Percentiles rank a stretch among this genome's conserved stretches.
phyloP scores from a whole-genome alignment of 352 stramenopile genomes.

The Globisporangium iwayamae region DNA sequence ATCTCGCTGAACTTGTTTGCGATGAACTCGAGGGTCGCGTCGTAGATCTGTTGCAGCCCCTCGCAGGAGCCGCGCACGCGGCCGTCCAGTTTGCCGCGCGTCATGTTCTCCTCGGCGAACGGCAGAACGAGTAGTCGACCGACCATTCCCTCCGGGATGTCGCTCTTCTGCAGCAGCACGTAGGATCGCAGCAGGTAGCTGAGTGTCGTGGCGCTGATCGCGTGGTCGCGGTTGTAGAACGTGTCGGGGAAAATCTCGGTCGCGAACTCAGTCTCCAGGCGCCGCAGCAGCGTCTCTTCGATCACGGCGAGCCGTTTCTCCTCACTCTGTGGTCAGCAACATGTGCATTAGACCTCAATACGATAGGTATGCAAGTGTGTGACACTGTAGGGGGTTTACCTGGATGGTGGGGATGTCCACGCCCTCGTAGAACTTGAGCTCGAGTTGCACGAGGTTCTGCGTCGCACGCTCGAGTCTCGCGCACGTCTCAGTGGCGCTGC shows the following conservation, averaged over 20 bases:
- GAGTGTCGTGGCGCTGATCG: constrained; percentile 56
- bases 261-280: constrained; percentile 81
- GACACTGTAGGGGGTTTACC: constrained; percentile 22
- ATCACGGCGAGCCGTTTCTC: constrained; percentile 67
- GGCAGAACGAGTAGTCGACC: constrained; percentile 67
- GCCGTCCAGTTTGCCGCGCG: constrained; percentile 72
- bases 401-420: constrained; percentile 66
- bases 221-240: constrained; percentile 82
- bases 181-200: constrained; percentile 76
- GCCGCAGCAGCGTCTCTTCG: constrained; percentile 66
- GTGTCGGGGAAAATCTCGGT: constrained; percentile 86
- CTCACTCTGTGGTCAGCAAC: constrained; percentile 30
- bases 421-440: constrained; percentile 72
- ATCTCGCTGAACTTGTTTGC: constrained; percentile 60
- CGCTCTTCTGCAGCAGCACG: constrained; percentile 65
- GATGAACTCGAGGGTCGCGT: constrained; percentile 71
- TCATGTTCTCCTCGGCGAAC: constrained; percentile 77
- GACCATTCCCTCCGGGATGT: constrained; percentile 84
- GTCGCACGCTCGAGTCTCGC: constrained; percentile 72
- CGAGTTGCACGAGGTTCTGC: constrained; percentile 69
- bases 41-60: constrained; percentile 67
- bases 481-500: constrained; percentile 51
- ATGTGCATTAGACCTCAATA: not conserved
- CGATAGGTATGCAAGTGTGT: not conserved
- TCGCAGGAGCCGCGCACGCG: constrained; percentile 71